A percentile compares a stretch with the other conserved stretches of the same genome.
These are phyloP conservation scores for Penicillium sp. DNA, from an alignment of 2,329 filamentous ascomycete species.

Conservation along the genomic window DNA sequence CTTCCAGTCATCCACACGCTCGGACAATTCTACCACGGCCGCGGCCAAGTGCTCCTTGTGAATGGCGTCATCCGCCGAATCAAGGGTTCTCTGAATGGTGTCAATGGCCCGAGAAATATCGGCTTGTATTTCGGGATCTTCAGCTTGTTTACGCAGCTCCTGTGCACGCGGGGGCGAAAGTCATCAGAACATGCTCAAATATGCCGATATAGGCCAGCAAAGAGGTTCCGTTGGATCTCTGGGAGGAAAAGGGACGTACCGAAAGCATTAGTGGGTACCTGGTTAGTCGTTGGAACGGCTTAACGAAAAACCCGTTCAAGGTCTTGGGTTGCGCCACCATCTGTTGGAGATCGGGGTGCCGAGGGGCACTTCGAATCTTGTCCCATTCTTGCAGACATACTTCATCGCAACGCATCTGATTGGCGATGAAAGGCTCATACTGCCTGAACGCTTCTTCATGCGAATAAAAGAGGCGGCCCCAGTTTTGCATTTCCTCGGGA, in stretches of 20 bases:
- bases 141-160: slow-evolving; percentile 82
- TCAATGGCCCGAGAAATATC: slow-evolving; percentile 74
- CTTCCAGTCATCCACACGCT: slow-evolving; percentile 94
- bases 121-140: slow-evolving; percentile 60
- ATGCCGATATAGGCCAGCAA: neutral
- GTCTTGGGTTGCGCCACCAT: slow-evolving; percentile 85
- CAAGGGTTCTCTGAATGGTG: slow-evolving; percentile 73
- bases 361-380: slow-evolving; percentile 65
- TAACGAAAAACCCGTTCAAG: slow-evolving; percentile 85
- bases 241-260: slow-evolving; percentile 43
- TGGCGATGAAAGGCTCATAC: slow-evolving; percentile 95
- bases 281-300: slow-evolving; percentile 90
- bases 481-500: slow-evolving; percentile 70
- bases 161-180: slow-evolving; percentile 30
- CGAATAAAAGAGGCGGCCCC: slow-evolving; percentile 83
- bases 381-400: slow-evolving; percentile 81
- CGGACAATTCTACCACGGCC: slow-evolving; percentile 73
- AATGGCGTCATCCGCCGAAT: slow-evolving; percentile 83
- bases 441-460: slow-evolving; percentile 86
- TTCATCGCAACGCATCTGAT: slow-evolving; percentile 83
- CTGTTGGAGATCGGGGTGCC: slow-evolving; percentile 60
- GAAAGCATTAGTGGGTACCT: slow-evolving; percentile 90
- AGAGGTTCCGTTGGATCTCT: neutral
- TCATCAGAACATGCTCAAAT: too few species aligned
- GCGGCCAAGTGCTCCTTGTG: slow-evolving; percentile 79